phyloP scores from a whole-genome alignment of 352 stramenopile genomes.

The Phytophthora pini region DNA sequence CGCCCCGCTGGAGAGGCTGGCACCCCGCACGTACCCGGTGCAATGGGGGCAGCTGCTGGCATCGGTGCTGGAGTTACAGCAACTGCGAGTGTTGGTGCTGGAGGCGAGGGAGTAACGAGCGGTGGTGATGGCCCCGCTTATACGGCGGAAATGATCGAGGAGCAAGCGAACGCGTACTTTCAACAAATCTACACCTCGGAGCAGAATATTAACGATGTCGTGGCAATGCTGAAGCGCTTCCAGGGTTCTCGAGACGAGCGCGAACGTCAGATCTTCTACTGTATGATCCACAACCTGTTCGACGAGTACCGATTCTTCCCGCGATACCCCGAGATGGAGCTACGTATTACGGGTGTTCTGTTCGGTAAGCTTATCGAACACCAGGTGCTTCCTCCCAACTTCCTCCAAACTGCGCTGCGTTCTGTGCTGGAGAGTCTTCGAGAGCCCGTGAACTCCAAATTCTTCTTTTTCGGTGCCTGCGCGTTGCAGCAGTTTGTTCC shows the following conservation, averaged over 20 bases:
- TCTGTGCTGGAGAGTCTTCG: conserved; percentile 98
- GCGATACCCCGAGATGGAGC: conserved; percentile 98
- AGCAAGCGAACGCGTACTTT: conserved; percentile 98
- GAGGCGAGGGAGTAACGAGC: conserved; percentile 22
- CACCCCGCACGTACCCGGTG: conserved; percentile 18
- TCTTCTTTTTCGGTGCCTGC: conserved; percentile 99
- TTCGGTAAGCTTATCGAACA: conserved; percentile 99
- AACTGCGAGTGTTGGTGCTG: conserved; percentile 9
- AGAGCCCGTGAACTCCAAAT: conserved; percentile 97
- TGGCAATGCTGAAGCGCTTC: conserved; percentile 99
- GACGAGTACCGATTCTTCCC: conserved; percentile 99
- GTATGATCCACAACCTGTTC: conserved; percentile 99
- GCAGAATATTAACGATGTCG: conserved; percentile 97
- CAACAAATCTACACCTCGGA: conserved; percentile 99
- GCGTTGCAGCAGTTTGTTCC: conserved; percentile 98
- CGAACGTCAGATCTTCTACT: conserved; percentile 99
- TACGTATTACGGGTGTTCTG: conserved; percentile 98
- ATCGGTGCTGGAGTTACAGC: conserved; percentile 25
- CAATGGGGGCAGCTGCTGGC: conserved; percentile 8
- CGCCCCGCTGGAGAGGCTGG: conserved; percentile 48
- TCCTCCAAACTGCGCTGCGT: conserved; percentile 96
- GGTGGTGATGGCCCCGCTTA: conserved; percentile 53
- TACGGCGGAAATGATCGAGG: conserved; percentile 97
- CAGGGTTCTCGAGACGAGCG: conserved; percentile 95
- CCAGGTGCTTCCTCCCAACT: conserved; percentile 97